Conservation (phyloP, 108 stramenopile genomes). For the Cyclotella cryptica region DNA sequence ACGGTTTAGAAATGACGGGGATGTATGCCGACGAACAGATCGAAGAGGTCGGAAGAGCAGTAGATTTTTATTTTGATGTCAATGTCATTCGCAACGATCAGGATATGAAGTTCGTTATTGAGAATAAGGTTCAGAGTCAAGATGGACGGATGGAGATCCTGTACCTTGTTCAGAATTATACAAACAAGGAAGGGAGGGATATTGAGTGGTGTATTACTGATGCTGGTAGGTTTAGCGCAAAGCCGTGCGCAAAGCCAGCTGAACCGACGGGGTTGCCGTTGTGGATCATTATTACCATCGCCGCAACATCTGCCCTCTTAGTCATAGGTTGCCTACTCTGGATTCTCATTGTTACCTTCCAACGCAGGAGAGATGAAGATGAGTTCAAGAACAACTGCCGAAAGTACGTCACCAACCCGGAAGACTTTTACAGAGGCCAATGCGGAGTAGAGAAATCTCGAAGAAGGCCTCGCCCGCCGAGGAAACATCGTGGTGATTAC, state of each 20-base stretch:
- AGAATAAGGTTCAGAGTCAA: background rate
- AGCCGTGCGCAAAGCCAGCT: background rate
- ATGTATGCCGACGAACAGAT: background rate
- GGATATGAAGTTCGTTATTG: background rate
- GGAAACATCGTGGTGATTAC: background rate
- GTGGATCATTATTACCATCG: background rate
- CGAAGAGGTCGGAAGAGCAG: background rate
- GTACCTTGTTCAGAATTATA: background rate
- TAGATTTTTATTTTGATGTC: background rate
- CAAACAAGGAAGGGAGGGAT: background rate
- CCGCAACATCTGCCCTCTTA: background rate
- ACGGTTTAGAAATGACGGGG: background rate
- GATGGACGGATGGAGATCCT: background rate
- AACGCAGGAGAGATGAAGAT: background rate
- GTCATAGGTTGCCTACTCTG: background rate
- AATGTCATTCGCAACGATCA: background rate
- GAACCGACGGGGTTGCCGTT: background rate
- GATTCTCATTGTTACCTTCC: background rate
- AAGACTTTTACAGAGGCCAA: background rate
- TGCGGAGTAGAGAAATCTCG: background rate
- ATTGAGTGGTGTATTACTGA: constrained; percentile 1
- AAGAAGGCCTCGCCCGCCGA: background rate
- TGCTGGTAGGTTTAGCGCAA: background rate
- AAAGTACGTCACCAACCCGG: background rate
- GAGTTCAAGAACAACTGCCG: background rate